Base-by-base conservation (phyloP, 805 yeast genomes). In the Nakazawaea wyomingensis region DNA sequence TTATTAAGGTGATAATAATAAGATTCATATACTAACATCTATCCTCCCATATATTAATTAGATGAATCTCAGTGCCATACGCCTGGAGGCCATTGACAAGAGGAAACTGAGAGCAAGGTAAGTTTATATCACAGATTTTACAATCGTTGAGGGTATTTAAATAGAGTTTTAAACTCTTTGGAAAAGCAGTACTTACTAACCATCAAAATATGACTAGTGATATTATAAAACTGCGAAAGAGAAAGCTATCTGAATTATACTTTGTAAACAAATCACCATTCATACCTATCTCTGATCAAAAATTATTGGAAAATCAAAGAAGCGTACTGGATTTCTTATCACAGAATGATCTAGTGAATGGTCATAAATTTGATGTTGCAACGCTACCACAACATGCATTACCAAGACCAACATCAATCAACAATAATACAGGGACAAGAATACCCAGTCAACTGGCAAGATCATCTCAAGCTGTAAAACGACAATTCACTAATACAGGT, bases 211-310 rank as follows among this genome's bases (percentile, higher is more conserved):
- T n/a, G n/a, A n/a, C n/a, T n/a, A n/a, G 63, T 34, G 71, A 67
- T 38, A 60, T 77, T n/a, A 62, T 76, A 10, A 64, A 68, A 47
- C 64, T 66, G 35, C 64, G 88, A 38, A 78, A 78, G 51, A 63
- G 80, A 21, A 78, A 77, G 53, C 64, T 82, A 19, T 69, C 82
- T 1, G 85, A 81, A 56, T 61, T 82, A 14, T 82, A 77, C 54
- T 74, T 80, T 49, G 71, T 82, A 11, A 67, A 85, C 9, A 59
- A 76, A 47, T 59, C 76, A 40, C 76, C 80, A 16, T 63, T 68
- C 44, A 55, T 74, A 43, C 78, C 65, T 37, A 64, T 55, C 50
- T 68, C 69, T 46, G 66, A 54, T 46, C 66, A 52, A 39, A 67
- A 53, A 24, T 60, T 65, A 48, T 56, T 56, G 45, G 66, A 51